Conservation (phyloP, 352 stramenopile species). For the Globisporangium orthogonon region DNA sequence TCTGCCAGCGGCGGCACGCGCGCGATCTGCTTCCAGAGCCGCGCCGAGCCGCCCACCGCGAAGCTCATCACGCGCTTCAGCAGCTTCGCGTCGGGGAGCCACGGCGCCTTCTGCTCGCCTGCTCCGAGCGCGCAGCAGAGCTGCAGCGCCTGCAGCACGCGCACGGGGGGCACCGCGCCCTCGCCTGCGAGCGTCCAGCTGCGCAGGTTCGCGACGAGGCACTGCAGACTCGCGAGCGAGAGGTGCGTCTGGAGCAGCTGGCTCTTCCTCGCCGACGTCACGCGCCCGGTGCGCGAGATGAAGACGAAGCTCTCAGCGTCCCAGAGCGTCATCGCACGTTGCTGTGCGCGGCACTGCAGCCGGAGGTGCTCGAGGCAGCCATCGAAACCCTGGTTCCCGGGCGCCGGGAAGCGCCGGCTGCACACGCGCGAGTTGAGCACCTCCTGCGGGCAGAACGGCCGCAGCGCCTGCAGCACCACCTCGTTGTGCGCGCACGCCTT, state of each 20-base stretch:
- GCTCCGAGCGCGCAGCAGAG: constrained; percentile 45
- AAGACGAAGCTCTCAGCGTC: constrained; percentile 77
- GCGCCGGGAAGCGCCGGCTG: constrained; percentile 65
- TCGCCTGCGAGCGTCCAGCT: constrained; percentile 36
- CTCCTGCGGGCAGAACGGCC: constrained; percentile 83
- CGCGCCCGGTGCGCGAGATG: constrained; percentile 34
- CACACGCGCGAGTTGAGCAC: constrained; percentile 88
- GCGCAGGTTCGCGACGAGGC: constrained; percentile 39
- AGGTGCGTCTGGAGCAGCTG: constrained; percentile 40
- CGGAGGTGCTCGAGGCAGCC: constrained; percentile 86
- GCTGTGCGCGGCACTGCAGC: constrained; percentile 38
- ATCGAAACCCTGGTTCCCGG: constrained; percentile 86
- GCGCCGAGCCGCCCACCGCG: constrained; percentile 47
- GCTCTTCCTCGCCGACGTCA: constrained; percentile 59
- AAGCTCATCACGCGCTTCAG: constrained; percentile 57
- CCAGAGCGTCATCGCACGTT: constrained; percentile 73
- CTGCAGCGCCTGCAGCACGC: constrained; percentile 38
- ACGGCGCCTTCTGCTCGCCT: constrained; percentile 13
- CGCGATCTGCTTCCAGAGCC: constrained; percentile 64
- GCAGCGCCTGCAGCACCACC: constrained; percentile 80
- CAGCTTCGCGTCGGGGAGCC: constrained; percentile 20
- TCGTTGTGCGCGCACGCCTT: constrained; percentile 90
- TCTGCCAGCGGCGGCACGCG: constrained; percentile 34
- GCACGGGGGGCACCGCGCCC: constrained; percentile 25
- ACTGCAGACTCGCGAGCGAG: constrained; percentile 52